phyloP scores from a whole-genome alignment of 2,329 filamentous ascomycete genomes.

The Fusarium sp. region DNA sequence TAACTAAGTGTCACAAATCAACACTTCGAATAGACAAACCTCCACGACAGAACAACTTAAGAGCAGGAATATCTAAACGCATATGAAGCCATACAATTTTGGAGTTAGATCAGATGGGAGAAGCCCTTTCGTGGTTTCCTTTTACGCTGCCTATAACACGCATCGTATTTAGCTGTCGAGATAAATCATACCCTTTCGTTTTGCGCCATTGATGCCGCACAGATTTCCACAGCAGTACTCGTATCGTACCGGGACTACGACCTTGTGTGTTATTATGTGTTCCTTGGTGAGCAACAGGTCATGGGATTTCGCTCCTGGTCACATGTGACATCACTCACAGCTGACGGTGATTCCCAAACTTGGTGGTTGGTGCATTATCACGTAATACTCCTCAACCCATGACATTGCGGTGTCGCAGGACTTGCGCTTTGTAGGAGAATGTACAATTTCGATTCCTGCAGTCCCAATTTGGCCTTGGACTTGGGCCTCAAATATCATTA shows the following conservation, averaged over 20 bases:
- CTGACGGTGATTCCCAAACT: conserved; percentile 1
- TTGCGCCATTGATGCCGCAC: background rate
- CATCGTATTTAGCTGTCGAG: conserved; percentile 18
- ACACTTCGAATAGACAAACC: conserved; percentile 9
- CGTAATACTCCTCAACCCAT: background rate
- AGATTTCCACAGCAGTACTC: background rate
- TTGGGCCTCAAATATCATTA: background rate
- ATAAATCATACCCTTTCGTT: conserved; percentile 37
- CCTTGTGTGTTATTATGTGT: background rate
- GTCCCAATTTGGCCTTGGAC: background rate
- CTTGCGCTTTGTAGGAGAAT: background rate
- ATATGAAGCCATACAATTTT: conserved; percentile 23
- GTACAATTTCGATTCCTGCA: background rate
- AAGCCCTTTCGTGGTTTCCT: background rate
- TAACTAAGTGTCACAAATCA: conserved; percentile 18
- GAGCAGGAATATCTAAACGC: conserved; percentile 17
- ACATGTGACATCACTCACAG: conserved; percentile 13
- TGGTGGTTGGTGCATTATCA: background rate
- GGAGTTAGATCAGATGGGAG: conserved; percentile 10
- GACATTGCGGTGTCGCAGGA: background rate
- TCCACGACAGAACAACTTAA: conserved; percentile 20
- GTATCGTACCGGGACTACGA: background rate
- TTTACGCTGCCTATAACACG: conserved; percentile 13
- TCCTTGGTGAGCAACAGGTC: background rate
- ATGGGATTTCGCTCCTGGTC: background rate